Base-by-base conservation (phyloP, 2,329 filamentous ascomycete genomes). In the Erysiphe pulchra region DNA sequence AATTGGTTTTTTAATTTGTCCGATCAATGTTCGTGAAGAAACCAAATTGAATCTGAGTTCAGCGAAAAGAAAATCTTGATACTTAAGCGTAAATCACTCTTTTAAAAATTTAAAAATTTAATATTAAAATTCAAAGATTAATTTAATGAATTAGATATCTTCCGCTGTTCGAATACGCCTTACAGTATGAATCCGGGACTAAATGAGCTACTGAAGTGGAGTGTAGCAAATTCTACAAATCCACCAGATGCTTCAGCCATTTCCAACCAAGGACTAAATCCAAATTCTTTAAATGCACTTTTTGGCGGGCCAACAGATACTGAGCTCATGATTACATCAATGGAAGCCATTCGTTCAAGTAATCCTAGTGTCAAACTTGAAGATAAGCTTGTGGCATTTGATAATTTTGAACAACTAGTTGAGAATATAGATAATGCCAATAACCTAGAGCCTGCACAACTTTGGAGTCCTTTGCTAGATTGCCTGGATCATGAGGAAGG, bases 401-500 rank as follows among this genome's bases (percentile, higher is more conserved):
- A 93, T 70, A 93, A 94, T 64, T 80, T 94, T 50, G 86, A 93
- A 65, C 83, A 92, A 61, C 68, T 93, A 48, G 79, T 94, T 55
- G 85, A 94, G 66, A 76, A 73, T 50, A 75, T 95, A 54, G 90
- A 98, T 68, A 98, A 98, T 61, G 87, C 90, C 48, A 98, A 95
- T 67, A 92, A 94, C 63, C 72, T 98, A 54, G 76, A 76, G 52
- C 71, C 71, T 28, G 65, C 94, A 17, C 70, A 71, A 7, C 68
- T 95, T 31, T 98, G 90, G 90, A 70, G 72, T 11, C 83, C 83
- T 10, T 66, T 98, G 36, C 65, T 94, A 11, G 62, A 68, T 9
- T 73, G 80, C 50, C 67, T 98, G 13, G 66, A 68, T 44, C 69
- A 77, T 55, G 67, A 71, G 11, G 78, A 90, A 56, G 59, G 68